Conservation (phyloP, 331 rosid species). For the Acacia pycnantha region DNA sequence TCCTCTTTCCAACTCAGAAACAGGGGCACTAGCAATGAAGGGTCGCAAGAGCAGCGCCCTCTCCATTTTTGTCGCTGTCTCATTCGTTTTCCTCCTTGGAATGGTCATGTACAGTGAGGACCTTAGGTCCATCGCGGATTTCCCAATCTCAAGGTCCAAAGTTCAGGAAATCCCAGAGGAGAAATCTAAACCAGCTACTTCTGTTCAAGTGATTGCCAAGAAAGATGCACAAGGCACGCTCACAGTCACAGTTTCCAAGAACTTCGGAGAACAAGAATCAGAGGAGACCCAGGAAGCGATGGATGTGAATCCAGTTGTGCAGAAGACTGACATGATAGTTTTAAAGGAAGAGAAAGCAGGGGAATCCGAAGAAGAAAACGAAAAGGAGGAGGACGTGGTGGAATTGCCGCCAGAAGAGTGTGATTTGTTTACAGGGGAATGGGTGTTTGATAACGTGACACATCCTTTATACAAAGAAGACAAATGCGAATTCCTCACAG, state of each 20-base stretch:
- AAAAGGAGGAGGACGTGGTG: conserved; percentile 51
- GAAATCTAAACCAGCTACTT: conserved; percentile 7
- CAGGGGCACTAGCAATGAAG: conserved; percentile 49
- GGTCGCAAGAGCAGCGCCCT: conserved; percentile 58
- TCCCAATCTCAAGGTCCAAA: conserved; percentile 57
- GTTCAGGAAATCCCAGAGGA: conserved; percentile 51
- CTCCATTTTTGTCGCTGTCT: conserved; percentile 55
- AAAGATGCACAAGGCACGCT: background rate
- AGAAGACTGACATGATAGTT: conserved; percentile 40
- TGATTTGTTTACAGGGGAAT: conserved; percentile 73
- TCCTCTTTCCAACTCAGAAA: conserved; percentile 45
- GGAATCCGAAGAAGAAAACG: conserved; percentile 34
- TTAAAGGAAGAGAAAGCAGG: background rate
- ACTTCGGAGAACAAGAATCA: conserved; percentile 32
- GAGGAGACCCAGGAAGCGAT: conserved; percentile 43
- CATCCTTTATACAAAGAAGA: conserved; percentile 91
- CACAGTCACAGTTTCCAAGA: conserved; percentile 20
- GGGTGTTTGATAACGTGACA: conserved; percentile 78
- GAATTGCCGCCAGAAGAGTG: conserved; percentile 84
- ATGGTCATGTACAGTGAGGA: conserved; percentile 86
- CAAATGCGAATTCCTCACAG: conserved; percentile 74
- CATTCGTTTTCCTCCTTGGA: conserved; percentile 69
- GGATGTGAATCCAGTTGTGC: conserved; percentile 29
- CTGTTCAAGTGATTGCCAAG: conserved; percentile 17
- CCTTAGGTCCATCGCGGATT: conserved; percentile 70